Evolutionary conservation across 108 stramenopile species (phyloP).

Genomic region (Skeletonema potamos): DNA sequence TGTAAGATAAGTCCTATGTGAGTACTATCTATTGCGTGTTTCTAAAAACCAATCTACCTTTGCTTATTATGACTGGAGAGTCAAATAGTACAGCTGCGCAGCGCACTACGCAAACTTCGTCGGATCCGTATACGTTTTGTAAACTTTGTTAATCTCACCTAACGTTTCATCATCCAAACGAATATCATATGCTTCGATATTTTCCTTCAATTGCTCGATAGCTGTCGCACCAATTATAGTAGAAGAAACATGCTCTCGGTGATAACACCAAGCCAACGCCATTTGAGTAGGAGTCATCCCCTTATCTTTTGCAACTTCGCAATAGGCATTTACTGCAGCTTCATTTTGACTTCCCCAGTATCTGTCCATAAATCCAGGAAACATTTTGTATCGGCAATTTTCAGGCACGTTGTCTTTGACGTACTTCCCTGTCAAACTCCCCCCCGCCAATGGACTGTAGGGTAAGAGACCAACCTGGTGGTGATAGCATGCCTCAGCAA

Average conservation of each 20-base stretch:
- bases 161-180: constrained; percentile 54
- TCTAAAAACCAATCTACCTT: too few relatives aligned
- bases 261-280: constrained; percentile 88
- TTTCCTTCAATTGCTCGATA: constrained; percentile 79
- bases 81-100: too few relatives aligned
- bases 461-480: constrained; percentile 87
- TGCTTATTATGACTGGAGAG: too few relatives aligned
- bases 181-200: constrained; percentile 62
- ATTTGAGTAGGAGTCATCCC: constrained; percentile 76
- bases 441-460: constrained; percentile 87
- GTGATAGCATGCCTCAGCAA: constrained; percentile 88
- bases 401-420: constrained; percentile 35
- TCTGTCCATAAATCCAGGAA: constrained; percentile 88
- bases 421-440: constrained; percentile 85
- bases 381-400: constrained; percentile 65
- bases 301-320: constrained; percentile 57
- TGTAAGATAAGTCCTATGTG: too few relatives aligned
- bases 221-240: constrained; percentile 94
- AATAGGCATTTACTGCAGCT: constrained; percentile 72
- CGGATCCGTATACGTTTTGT: constrained; percentile 81
- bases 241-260: constrained; percentile 77
- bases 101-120: constrained; percentile 58
- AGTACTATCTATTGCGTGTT: too few relatives aligned
- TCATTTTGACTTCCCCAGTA: constrained; percentile 68
- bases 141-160: constrained; percentile 65